These are phyloP conservation scores for Apophysomyces sp. DNA, from an alignment of 371 early-diverging fungal genomes.

Conservation along the genomic window DNA sequence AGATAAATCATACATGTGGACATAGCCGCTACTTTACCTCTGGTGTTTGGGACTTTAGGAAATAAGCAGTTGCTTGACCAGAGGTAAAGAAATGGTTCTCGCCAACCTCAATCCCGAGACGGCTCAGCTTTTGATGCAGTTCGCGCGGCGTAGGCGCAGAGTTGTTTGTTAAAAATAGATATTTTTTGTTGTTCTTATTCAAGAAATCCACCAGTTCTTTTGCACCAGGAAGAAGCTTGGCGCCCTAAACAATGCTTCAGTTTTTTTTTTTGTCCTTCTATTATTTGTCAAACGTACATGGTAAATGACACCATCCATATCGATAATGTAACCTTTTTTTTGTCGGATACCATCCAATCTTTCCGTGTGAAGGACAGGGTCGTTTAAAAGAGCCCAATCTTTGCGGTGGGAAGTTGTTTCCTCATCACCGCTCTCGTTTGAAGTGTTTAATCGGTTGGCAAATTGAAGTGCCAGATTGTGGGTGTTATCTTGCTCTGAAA, in stretches of 20 bases:
- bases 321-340: constrained; percentile 63
- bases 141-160: constrained; percentile 65
- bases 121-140: constrained; percentile 55
- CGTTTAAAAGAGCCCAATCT: constrained; percentile 39
- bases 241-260: constrained; percentile 29
- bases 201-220: constrained; percentile 64
- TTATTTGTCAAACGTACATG: constrained; percentile 42
- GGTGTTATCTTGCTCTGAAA: background rate
- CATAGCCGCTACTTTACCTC: constrained; percentile 31
- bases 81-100: constrained; percentile 67
- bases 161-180: constrained; percentile 69
- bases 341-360: constrained; percentile 53
- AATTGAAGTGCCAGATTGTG: background rate
- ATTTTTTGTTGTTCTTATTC: constrained; percentile 55
- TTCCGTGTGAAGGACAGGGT: constrained; percentile 41
- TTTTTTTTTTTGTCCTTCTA: background rate
- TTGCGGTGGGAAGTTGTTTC: background rate
- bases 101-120: constrained; percentile 57
- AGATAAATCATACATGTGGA: background rate
- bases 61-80: constrained; percentile 64
- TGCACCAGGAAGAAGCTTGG: constrained; percentile 51
- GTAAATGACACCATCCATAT: constrained; percentile 73
- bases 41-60: constrained; percentile 59
- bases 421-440: background rate
- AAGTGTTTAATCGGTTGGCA: background rate